Evolutionary conservation across 805 yeast genomes (phyloP), one percentile per base, ranked within the genome.

Genomic region (Sugiyamaella mastotermitis): DNA sequence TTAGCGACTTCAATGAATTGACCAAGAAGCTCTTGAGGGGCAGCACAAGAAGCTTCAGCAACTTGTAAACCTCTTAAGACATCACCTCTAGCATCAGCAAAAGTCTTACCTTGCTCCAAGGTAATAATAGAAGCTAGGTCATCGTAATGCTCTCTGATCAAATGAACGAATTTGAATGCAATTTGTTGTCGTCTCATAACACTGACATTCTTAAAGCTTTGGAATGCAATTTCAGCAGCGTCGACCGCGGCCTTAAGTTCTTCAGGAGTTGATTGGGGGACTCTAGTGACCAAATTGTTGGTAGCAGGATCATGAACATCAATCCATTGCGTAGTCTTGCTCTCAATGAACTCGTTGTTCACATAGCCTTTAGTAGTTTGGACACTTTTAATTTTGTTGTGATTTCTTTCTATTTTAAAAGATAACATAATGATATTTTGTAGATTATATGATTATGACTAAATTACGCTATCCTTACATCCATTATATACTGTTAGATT

Each of bases 291-390:
- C 32, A 80, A 73, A 47, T 65, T 55, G 58, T 80, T 72, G 38
- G 88, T 81, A 41, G 88, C 83, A 16, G 88, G 88, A 56, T 81
- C 88, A 57, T 69, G 76, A 38, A 81, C 69, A 45, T 80, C 85
- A 51, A 70, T 76, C 86, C 86, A 73, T 45, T 67, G 66, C 10
- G 61, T 50, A 5, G 83, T 62, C 35, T 65, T 68, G 18, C 76
- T 68, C 45, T 68, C 64, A 43, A 71, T 60, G 39, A 72, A 64
- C 58, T 73, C 43, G 55, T 76, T 76, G 53, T 76, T 61, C 32
- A 65, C 46, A 46, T 55, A 65, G 35, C 53, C 51, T 37, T 57
- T 56, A 37, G 63, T 64, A 35, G 51, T 69, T n/a, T n/a, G n/a
- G n/a, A n/a, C n/a, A n/a, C n/a, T n/a, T n/a, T n/a, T n/a, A n/a